A percentile compares a stretch with the other conserved stretches of the same genome.
phyloP scores from a whole-genome alignment of 192 early-diverging fungal genomes.

The Haplosporangium gracile region DNA sequence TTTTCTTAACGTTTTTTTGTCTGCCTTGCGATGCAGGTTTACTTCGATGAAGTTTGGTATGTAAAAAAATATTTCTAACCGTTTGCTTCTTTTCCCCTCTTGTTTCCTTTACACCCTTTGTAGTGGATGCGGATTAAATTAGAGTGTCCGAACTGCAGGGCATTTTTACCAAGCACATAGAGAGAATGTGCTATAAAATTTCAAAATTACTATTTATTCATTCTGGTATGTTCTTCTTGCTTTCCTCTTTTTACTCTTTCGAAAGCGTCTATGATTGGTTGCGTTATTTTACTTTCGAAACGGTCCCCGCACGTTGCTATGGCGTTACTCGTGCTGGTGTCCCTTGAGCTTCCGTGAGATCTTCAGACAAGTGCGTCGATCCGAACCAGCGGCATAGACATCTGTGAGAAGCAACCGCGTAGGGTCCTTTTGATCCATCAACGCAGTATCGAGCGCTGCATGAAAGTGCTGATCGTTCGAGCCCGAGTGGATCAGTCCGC shows the following conservation, averaged over 20 bases:
- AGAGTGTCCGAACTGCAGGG: slow-evolving; percentile 78
- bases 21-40: not conserved
- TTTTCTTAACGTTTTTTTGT: not conserved
- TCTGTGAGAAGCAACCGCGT: slow-evolving; percentile 36
- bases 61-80: not conserved
- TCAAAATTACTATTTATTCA: not conserved
- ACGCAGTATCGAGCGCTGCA: slow-evolving; percentile 8
- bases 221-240: not conserved
- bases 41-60: no score
- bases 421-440: slow-evolving; percentile 16
- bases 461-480: slow-evolving; percentile 32
- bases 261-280: not conserved
- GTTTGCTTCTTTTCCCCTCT: not conserved
- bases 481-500: slow-evolving; percentile 13
- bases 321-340: slow-evolving; percentile 19
- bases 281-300: not conserved
- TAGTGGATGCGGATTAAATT: slow-evolving; percentile 87
- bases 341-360: slow-evolving; percentile 26
- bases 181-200: not conserved
- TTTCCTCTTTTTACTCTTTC: not conserved
- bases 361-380: slow-evolving; percentile 31
- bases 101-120: not conserved
- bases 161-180: slow-evolving; percentile 70
- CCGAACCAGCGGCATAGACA: slow-evolving; percentile 38
- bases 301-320: not conserved